Evolutionary conservation across 208 protist species (phyloP).

Genomic region (Trichomonas vaginalis): DNA sequence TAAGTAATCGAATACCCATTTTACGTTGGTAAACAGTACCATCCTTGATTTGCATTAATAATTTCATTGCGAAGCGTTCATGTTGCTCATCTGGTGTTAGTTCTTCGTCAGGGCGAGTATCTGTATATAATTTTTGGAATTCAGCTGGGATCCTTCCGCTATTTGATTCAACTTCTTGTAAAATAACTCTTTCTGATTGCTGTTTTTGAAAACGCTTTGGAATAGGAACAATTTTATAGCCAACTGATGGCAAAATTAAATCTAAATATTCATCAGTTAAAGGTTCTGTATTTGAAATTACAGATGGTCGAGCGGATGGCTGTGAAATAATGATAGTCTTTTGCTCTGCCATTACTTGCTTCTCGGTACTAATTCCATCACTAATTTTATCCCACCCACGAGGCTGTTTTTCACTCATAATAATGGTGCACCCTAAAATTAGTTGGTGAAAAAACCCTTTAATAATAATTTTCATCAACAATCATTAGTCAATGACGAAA

Average conservation of each 20-base stretch:
- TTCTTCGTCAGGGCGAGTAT: neutral
- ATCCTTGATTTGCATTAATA: conserved; percentile 92
- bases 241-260: neutral
- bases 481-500: no score
- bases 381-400: neutral
- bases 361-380: neutral
- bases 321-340: neutral
- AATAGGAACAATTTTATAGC: neutral
- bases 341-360: neutral
- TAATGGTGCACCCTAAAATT: no score
- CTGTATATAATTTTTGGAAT: neutral
- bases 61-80: conserved; percentile 79
- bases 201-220: neutral
- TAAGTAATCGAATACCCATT: conserved; percentile 74
- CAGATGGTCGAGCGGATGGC: neutral
- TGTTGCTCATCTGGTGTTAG: conserved; percentile 14
- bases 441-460: no score
- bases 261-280: conserved; percentile 13
- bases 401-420: no score
- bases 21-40: conserved; percentile 86
- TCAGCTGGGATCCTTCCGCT: neutral
- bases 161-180: neutral
- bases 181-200: neutral
- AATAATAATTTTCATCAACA: no score
- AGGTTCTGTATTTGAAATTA: neutral